These are phyloP conservation scores for Paraglomus brasilianum DNA, from an alignment of 192 early-diverging fungal genomes.

Conservation along the genomic window DNA sequence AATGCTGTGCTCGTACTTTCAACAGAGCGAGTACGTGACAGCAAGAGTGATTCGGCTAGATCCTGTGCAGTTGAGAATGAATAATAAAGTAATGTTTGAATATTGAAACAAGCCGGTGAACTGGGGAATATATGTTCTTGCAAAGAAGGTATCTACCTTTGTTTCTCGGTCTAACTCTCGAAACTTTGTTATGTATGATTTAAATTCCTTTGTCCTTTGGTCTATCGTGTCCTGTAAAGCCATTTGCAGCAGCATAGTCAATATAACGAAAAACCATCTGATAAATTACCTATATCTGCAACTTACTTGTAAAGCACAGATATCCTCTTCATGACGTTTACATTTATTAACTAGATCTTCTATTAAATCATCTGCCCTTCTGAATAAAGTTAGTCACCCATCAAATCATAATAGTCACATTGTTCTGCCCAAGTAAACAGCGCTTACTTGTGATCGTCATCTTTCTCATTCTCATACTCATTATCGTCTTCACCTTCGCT, in stretches of 20 bases:
- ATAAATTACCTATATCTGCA: too few species aligned
- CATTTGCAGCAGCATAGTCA: background rate
- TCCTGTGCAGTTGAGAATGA: conserved; percentile 2
- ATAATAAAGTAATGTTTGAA: background rate
- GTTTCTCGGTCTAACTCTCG: conserved; percentile 3
- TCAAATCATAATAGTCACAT: too few species aligned
- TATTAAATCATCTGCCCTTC: background rate
- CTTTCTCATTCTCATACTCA: too few species aligned
- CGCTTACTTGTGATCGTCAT: too few species aligned
- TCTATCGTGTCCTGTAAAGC: background rate
- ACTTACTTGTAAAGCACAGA: background rate
- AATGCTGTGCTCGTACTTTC: conserved; percentile 22
- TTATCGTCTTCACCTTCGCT: too few species aligned
- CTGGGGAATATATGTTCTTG: background rate
- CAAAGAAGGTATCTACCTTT: conserved; percentile 9
- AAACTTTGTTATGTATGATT: conserved; percentile 14
- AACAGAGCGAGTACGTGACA: background rate
- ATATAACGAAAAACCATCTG: background rate
- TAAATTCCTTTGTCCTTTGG: background rate
- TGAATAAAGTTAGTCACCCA: too few species aligned
- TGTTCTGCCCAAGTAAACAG: too few species aligned
- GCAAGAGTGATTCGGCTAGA: conserved; percentile 7
- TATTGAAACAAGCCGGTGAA: background rate
- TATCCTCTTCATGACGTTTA: background rate
- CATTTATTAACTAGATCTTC: conserved; percentile 7